phyloP scores from a whole-genome alignment of 768 basidiomycete genomes.

The Asterophora parasitica region DNA sequence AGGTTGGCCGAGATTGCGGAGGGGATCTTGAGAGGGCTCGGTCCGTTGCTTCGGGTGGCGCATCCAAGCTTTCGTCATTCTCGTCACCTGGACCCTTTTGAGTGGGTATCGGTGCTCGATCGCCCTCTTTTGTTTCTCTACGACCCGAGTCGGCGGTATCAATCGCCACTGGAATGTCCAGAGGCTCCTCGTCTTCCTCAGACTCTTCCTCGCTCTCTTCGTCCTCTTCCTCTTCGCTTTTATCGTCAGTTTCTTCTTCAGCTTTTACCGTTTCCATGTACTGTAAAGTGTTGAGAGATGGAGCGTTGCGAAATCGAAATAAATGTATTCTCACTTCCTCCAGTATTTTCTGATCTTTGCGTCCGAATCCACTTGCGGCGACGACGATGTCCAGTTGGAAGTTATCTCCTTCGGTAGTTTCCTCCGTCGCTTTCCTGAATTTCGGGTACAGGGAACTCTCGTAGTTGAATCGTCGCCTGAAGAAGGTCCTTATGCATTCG shows the following conservation, averaged over 20 bases:
- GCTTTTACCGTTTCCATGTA: constrained; percentile 59
- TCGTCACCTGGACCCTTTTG: neutral
- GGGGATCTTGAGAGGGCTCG: constrained; percentile 44
- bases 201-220: constrained; percentile 32
- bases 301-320: constrained; percentile 8
- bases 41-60: constrained; percentile 21
- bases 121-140: neutral
- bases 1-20: constrained; percentile 44
- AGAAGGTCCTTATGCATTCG: constrained; percentile 92
- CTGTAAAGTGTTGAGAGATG: constrained; percentile 30
- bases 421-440: constrained; percentile 61
- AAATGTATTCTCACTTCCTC: constrained; percentile 63
- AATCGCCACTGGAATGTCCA: constrained; percentile 20
- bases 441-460: constrained; percentile 87
- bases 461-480: constrained; percentile 85
- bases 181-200: constrained; percentile 26
- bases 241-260: constrained; percentile 22
- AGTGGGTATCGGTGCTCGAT: constrained; percentile 4
- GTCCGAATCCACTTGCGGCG: constrained; percentile 89
- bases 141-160: constrained; percentile 21
- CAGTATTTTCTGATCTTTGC: constrained; percentile 74
- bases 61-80: neutral
- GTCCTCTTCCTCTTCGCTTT: constrained; percentile 30
- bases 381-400: constrained; percentile 88
- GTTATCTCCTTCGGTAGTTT: constrained; percentile 37